Percentiles rank a stretch among this genome's conserved stretches.
Evolutionary conservation across 176 grass and related monocot species (phyloP).

Genomic region (Hordeum marinum): DNA sequence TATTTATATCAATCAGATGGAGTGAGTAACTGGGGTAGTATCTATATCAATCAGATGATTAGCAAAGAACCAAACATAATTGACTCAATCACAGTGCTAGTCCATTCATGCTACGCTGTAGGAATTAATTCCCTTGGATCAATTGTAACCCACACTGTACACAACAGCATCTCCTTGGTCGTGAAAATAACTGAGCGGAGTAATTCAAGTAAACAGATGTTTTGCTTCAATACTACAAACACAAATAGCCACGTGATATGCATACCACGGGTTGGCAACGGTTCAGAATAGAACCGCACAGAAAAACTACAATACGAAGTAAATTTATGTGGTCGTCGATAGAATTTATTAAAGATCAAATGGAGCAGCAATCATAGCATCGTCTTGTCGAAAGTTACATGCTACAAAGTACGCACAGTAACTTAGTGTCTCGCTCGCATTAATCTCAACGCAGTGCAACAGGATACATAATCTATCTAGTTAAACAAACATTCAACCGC

Average conservation of each 20-base stretch:
- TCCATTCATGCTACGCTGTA: not conserved
- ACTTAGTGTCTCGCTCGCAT: not conserved
- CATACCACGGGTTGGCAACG: not conserved
- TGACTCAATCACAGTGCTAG: not conserved
- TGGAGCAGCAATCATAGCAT: not conserved
- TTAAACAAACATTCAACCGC: not conserved
- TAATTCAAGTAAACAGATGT: not conserved
- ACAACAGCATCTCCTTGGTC: not conserved
- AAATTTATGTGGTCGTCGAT: not conserved
- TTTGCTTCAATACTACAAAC: not conserved
- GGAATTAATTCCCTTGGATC: not conserved
- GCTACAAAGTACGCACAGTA: not conserved
- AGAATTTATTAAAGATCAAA: not conserved
- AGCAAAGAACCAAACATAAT: constrained; percentile 10
- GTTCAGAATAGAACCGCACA: not conserved
- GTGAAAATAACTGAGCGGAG: not conserved
- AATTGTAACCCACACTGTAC: not conserved
- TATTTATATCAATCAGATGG: not conserved
- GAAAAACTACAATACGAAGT: not conserved
- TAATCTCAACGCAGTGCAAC: not conserved
- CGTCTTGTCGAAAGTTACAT: not conserved
- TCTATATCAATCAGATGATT: not conserved
- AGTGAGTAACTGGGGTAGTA: no score
- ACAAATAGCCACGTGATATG: not conserved
- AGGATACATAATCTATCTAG: not conserved